These are phyloP conservation scores for Malus sieversii DNA, from an alignment of 306 rosid species.

Conservation along the genomic window DNA sequence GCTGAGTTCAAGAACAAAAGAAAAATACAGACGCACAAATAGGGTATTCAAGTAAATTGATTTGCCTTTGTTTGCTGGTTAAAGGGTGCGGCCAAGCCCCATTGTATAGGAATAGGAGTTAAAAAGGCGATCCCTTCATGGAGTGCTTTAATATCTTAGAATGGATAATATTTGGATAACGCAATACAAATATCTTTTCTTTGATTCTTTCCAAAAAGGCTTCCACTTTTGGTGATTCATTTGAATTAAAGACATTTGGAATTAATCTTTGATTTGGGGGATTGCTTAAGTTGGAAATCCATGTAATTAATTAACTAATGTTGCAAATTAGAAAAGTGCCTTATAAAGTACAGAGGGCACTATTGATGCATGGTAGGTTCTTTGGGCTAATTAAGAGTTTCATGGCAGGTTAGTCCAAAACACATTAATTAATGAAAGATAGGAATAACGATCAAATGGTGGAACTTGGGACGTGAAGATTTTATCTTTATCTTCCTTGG, in stretches of 20 bases:
- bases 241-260: neutral
- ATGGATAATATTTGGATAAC: neutral
- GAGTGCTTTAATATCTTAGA: neutral
- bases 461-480: neutral
- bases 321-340: neutral
- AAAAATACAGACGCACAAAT: neutral
- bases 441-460: neutral
- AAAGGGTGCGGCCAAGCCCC: neutral
- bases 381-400: neutral
- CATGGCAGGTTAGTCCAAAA: neutral
- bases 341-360: neutral
- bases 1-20: neutral
- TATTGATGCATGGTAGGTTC: neutral
- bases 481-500: neutral
- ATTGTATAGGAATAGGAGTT: slow-evolving; percentile 1
- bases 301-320: neutral
- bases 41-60: neutral
- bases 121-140: neutral
- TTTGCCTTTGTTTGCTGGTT: neutral
- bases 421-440: neutral
- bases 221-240: neutral
- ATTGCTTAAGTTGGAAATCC: neutral
- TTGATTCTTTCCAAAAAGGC: neutral
- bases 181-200: neutral
- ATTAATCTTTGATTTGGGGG: neutral